Conservation (phyloP, 768 basidiomycete genomes). For the Xerocomellus intermedius region DNA sequence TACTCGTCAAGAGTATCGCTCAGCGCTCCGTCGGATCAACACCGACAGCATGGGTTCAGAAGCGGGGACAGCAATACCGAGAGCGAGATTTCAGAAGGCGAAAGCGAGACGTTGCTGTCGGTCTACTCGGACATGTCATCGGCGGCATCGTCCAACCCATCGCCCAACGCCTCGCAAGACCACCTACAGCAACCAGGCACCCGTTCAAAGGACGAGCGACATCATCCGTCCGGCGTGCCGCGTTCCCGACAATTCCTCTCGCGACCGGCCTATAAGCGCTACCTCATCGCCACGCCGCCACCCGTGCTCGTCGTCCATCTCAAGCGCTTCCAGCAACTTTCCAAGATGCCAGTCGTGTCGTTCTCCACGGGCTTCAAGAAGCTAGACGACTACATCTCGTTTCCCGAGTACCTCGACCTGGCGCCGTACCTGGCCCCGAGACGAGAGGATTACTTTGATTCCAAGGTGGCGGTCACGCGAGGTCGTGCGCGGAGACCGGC, state of each 20-base stretch:
- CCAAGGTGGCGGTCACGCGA: slow-evolving; percentile 25
- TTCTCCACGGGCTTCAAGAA: slow-evolving; percentile 80
- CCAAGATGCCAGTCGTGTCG: slow-evolving; percentile 58
- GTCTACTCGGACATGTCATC: slow-evolving; percentile 38
- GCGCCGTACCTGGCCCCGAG: slow-evolving; percentile 83
- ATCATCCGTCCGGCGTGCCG: slow-evolving; percentile 34
- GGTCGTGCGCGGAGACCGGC: slow-evolving; percentile 27
- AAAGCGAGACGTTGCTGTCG: slow-evolving; percentile 32
- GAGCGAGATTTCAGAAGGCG: slow-evolving; percentile 34
- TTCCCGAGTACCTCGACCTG: slow-evolving; percentile 84
- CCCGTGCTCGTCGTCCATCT: slow-evolving; percentile 90
- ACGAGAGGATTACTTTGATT: slow-evolving; percentile 66
- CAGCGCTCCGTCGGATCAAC: slow-evolving; percentile 27
- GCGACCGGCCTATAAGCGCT: slow-evolving; percentile 90
- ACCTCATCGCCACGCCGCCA: slow-evolving; percentile 82
- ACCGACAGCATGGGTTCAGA: slow-evolving; percentile 19
- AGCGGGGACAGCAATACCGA: slow-evolving; percentile 27
- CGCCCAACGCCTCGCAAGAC: slow-evolving; percentile 34
- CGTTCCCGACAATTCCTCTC: slow-evolving; percentile 63
- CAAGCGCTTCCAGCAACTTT: slow-evolving; percentile 90
- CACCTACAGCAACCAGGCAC: slow-evolving; percentile 14
- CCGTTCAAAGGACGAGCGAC: slow-evolving; percentile 35
- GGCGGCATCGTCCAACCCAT: slow-evolving; percentile 28
- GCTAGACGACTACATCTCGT: slow-evolving; percentile 87
- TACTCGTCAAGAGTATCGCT: slow-evolving; percentile 29